Conservation (phyloP, 306 rosid genomes). For the Hippophae rhamnoides region DNA sequence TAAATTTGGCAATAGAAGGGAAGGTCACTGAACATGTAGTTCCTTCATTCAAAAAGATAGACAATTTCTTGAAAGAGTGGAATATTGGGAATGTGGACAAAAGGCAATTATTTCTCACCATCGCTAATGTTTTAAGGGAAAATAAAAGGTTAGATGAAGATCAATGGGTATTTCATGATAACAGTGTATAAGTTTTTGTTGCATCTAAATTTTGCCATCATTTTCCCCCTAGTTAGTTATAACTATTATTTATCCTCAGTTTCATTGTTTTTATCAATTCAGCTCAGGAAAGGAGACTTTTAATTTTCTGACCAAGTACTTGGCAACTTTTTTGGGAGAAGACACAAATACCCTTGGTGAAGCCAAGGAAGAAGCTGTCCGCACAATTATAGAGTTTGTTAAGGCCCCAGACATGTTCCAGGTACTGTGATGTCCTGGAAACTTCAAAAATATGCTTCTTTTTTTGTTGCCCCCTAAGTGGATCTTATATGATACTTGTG, state of each 20-base stretch:
- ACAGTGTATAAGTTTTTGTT: not conserved
- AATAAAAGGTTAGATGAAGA: slow-evolving; percentile 53
- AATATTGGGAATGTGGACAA: slow-evolving; percentile 61
- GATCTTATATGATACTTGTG: not conserved
- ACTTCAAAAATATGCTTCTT: not conserved
- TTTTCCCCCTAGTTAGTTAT: not conserved
- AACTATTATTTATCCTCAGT: not conserved
- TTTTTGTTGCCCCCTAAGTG: not conserved
- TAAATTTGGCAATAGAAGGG: slow-evolving; percentile 60
- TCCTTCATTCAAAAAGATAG: slow-evolving; percentile 69
- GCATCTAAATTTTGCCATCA: not conserved
- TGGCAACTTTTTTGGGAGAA: slow-evolving; percentile 69
- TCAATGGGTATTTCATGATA: not conserved
- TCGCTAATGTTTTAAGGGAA: slow-evolving; percentile 74
- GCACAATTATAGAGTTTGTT: slow-evolving; percentile 73
- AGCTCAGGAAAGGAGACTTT: slow-evolving; percentile 73
- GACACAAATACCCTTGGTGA: slow-evolving; percentile 52
- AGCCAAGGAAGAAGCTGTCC: slow-evolving; percentile 90
- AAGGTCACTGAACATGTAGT: slow-evolving; percentile 67
- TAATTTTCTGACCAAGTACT: slow-evolving; percentile 67
- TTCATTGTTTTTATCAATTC: slow-evolving; percentile 18
- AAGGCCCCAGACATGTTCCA: slow-evolving; percentile 73
- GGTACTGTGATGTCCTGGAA: slow-evolving; percentile 32
- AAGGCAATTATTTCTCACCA: slow-evolving; percentile 59
- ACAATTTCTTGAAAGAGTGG: slow-evolving; percentile 89